Percentiles rank a stretch among this genome's conserved stretches.
Evolutionary conservation across 306 rosid genomes (phyloP).

Genomic region (Herpetospermum pedunculosum): DNA sequence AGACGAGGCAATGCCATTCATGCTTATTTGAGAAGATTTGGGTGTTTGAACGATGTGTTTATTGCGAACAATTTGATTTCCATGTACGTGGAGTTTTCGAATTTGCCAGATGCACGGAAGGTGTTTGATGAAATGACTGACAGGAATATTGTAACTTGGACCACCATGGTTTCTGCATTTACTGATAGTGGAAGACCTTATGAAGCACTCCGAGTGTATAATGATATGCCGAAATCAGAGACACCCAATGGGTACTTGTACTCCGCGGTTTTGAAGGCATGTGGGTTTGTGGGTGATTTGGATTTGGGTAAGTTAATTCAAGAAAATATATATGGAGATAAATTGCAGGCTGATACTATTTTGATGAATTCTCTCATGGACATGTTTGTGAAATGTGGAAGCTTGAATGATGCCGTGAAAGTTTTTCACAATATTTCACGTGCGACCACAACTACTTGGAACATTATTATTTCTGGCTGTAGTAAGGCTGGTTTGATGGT

Average conservation of each 20-base stretch:
- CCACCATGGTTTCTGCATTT: slow-evolving; percentile 67
- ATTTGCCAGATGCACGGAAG: slow-evolving; percentile 32
- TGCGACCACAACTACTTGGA: slow-evolving; percentile 51
- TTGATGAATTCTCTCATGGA: slow-evolving; percentile 83
- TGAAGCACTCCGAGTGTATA: slow-evolving; percentile 38
- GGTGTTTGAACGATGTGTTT: slow-evolving; percentile 34
- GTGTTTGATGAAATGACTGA: slow-evolving; percentile 66
- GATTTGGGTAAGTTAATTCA: slow-evolving; percentile 49
- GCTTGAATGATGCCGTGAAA: slow-evolving; percentile 41
- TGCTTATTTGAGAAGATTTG: slow-evolving; percentile 38
- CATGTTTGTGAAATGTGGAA: slow-evolving; percentile 78
- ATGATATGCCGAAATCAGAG: slow-evolving; percentile 33
- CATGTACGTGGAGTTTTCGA: slow-evolving; percentile 25
- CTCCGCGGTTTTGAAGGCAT: slow-evolving; percentile 77
- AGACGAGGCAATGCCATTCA: slow-evolving; percentile 52
- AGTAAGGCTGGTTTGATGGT: slow-evolving; percentile 41
- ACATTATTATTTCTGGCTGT: slow-evolving; percentile 48
- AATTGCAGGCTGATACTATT: slow-evolving; percentile 48
- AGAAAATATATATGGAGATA: slow-evolving; percentile 21
- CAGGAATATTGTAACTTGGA: slow-evolving; percentile 52
- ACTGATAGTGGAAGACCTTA: slow-evolving; percentile 42
- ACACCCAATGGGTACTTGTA: slow-evolving; percentile 55
- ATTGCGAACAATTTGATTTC: slow-evolving; percentile 48
- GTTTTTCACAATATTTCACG: slow-evolving; percentile 35
- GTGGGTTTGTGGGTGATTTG: slow-evolving; percentile 40